These are phyloP conservation scores for Phytophthora meadii DNA, from an alignment of 352 stramenopile species.

Conservation along the genomic window DNA sequence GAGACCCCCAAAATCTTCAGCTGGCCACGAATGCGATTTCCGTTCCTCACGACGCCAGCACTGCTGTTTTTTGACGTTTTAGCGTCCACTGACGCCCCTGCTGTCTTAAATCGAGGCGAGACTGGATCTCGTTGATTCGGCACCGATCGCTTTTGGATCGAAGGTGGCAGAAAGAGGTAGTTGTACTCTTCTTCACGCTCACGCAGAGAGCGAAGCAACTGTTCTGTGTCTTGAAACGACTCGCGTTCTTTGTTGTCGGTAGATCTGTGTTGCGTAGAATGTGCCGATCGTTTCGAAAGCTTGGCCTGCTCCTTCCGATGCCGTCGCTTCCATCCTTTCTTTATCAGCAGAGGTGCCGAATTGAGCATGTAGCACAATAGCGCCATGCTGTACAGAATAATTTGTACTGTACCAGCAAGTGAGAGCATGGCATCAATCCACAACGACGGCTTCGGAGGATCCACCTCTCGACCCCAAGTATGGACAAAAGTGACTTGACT, in stretches of 20 bases:
- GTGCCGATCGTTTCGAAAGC: constrained; percentile 51
- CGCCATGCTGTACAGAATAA: constrained; percentile 56
- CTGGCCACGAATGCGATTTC: constrained; percentile 24
- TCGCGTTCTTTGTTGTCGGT: constrained; percentile 50
- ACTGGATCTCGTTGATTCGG: constrained; percentile 3
- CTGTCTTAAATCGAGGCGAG: constrained; percentile 10
- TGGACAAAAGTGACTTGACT: constrained; percentile 47
- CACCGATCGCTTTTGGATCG: constrained; percentile 15
- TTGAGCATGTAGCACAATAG: constrained; percentile 74
- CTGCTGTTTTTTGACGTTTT: constrained; percentile 7
- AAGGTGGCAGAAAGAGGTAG: constrained; percentile 59
- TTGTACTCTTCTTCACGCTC: constrained; percentile 73
- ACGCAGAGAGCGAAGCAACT: constrained; percentile 59
- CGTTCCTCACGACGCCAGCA: not conserved
- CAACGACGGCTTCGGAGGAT: constrained; percentile 32
- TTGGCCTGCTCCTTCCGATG: constrained; percentile 48
- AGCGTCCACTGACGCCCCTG: not conserved
- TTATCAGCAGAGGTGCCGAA: constrained; percentile 68
- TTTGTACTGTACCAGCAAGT: constrained; percentile 58
- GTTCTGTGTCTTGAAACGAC: constrained; percentile 71
- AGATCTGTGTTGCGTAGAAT: constrained; percentile 31
- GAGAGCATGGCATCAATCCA: constrained; percentile 47
- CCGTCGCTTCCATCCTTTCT: constrained; percentile 73
- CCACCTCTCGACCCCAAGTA: constrained; percentile 14
- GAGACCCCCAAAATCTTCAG: constrained; percentile 48